A percentile compares a stretch with the other conserved stretches of the same genome.
Evolutionary conservation across 2,329 filamentous ascomycete genomes (phyloP).

Genomic region (Aspergillus brunneoviolaceus): DNA sequence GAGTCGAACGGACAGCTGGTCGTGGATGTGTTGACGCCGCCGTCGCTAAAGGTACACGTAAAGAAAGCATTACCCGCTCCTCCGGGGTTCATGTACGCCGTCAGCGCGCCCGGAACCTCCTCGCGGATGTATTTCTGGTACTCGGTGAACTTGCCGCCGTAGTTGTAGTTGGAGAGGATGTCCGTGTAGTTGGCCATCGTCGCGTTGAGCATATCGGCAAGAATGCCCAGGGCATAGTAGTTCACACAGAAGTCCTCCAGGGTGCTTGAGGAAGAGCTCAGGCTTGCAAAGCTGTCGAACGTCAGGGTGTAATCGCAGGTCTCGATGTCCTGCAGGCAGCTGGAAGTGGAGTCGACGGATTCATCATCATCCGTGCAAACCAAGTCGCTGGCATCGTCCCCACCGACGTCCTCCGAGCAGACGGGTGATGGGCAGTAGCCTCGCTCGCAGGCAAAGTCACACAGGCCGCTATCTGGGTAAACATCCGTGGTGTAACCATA

Average conservation of each 20-base stretch:
- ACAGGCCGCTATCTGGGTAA: constrained; percentile 1
- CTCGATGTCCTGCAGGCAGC: too few relatives aligned
- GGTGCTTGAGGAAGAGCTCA: background rate
- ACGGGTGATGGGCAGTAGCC: constrained; percentile 2
- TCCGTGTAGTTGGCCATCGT: constrained; percentile 2
- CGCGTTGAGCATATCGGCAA: background rate
- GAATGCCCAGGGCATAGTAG: background rate
- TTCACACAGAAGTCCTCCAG: background rate
- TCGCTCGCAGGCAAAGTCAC: constrained; percentile 6
- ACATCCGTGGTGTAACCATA: background rate
- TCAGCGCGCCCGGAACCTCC: background rate
- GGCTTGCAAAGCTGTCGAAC: background rate
- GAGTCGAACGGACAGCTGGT: background rate
- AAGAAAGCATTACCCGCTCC: background rate
- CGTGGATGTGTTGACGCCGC: background rate
- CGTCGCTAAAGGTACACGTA: background rate
- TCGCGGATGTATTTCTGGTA: constrained; percentile 2
- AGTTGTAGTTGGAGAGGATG: background rate
- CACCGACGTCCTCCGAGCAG: background rate
- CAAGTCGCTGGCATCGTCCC: background rate
- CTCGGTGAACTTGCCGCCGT: constrained; percentile 1
- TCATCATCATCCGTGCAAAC: background rate
- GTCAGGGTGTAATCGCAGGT: constrained; percentile 1
- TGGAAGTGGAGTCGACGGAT: too few relatives aligned
- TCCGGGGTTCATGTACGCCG: background rate